Conservation (phyloP, 2,329 filamentous ascomycete genomes). For the Ilyonectria sp. region DNA sequence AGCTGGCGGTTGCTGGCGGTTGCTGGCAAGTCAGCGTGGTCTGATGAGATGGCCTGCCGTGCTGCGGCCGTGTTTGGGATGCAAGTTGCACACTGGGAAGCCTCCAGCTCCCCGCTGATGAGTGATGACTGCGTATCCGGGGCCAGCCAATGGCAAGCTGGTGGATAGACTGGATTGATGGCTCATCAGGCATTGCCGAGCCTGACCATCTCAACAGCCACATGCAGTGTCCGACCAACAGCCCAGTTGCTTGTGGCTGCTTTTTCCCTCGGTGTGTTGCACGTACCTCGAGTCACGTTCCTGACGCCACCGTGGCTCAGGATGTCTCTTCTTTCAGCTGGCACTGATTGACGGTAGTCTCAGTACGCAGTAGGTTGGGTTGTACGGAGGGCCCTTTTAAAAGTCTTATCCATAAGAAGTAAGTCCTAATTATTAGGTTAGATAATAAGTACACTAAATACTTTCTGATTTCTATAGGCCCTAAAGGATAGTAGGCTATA, state of each 20-base stretch:
- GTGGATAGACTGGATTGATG: background rate
- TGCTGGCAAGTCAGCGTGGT: background rate
- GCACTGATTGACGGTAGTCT: background rate
- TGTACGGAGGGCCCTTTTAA: no score
- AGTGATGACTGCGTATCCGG: background rate
- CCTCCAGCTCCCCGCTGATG: background rate
- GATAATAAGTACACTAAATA: no score
- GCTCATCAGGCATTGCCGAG: background rate
- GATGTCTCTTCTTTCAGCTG: background rate
- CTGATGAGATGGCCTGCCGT: background rate
- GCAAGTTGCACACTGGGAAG: background rate
- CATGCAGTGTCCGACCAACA: background rate
- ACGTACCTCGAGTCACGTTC: background rate
- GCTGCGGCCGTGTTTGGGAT: background rate
- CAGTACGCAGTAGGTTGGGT: no score
- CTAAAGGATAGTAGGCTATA: no score
- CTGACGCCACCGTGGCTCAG: constrained; percentile 23
- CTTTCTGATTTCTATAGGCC: no score
- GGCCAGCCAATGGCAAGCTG: background rate
- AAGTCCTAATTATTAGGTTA: no score
- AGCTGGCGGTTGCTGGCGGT: background rate
- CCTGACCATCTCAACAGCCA: background rate
- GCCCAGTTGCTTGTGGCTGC: background rate
- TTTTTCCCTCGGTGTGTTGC: background rate
- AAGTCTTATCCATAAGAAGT: no score